Evolutionary conservation across 1,284 basidiomycete species (phyloP).

Genomic region (Vanrija sp.): DNA sequence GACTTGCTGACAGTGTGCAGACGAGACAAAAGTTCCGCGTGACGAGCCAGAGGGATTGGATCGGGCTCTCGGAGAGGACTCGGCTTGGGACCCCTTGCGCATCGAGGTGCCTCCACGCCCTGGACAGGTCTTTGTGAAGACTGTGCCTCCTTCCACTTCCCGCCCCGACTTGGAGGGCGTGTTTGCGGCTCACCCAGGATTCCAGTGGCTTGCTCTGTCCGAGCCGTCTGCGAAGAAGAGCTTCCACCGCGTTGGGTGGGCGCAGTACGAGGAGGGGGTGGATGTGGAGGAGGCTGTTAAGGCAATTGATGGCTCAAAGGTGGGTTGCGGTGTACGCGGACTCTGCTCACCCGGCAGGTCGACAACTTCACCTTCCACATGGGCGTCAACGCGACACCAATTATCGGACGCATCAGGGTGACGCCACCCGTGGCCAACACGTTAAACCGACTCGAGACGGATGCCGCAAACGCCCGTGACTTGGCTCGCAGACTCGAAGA

Average conservation of each 20-base stretch:
- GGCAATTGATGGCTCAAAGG: slow-evolving; percentile 77
- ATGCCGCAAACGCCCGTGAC: slow-evolving; percentile 66
- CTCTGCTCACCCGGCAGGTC: slow-evolving; percentile 57
- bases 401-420: slow-evolving; percentile 69
- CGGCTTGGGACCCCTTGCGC: slow-evolving; percentile 55
- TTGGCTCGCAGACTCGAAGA: slow-evolving; percentile 71
- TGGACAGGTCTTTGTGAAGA: slow-evolving; percentile 88
- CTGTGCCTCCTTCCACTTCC: slow-evolving; percentile 84
- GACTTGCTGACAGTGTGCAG: not conserved
- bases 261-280: slow-evolving; percentile 74
- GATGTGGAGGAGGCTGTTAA: slow-evolving; percentile 69
- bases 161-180: slow-evolving; percentile 84
- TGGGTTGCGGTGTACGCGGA: slow-evolving; percentile 40
- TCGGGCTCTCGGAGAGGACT: slow-evolving; percentile 47
- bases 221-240: slow-evolving; percentile 85
- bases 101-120: slow-evolving; percentile 69
- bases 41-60: slow-evolving; percentile 39
- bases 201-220: slow-evolving; percentile 73
- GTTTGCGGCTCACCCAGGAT: slow-evolving; percentile 47
- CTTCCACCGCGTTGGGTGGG: slow-evolving; percentile 88
- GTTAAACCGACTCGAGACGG: slow-evolving; percentile 71
- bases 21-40: slow-evolving; percentile 4
- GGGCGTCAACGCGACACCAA: slow-evolving; percentile 71
- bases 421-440: slow-evolving; percentile 75
- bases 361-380: slow-evolving; percentile 90